Evolutionary conservation across 2,329 filamentous ascomycete genomes (phyloP).

Genomic region (Pezizomycotina sp.): DNA sequence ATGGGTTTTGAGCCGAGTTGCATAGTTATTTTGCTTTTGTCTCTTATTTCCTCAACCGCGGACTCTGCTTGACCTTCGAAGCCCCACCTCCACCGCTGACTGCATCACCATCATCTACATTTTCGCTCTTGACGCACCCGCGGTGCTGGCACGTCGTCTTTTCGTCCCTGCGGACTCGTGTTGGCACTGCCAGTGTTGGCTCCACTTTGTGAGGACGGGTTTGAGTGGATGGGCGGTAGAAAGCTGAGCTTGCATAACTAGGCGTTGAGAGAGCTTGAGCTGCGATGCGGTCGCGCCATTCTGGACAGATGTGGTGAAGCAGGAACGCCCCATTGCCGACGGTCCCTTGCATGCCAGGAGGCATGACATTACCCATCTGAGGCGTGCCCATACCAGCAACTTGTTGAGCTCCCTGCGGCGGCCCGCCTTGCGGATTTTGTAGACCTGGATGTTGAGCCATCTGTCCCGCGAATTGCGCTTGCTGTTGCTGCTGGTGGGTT

Average conservation of each 20-base stretch:
- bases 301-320: constrained; percentile 23
- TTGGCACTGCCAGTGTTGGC: constrained; percentile 35
- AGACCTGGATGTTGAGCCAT: constrained; percentile 25
- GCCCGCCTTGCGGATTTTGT: constrained; percentile 21
- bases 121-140: constrained; percentile 28
- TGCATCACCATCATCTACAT: constrained; percentile 23
- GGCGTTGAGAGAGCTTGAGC: constrained; percentile 45
- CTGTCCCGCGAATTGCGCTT: constrained; percentile 11
- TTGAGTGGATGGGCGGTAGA: no score
- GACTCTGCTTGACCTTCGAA: constrained; percentile 30
- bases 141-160: constrained; percentile 29
- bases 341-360: constrained; percentile 22
- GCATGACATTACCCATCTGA: constrained; percentile 21
- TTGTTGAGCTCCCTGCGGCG: constrained; percentile 21
- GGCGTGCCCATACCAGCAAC: constrained; percentile 23
- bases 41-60: constrained; percentile 29
- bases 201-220: constrained; percentile 25
- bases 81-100: constrained; percentile 26
- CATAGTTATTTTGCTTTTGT: constrained; percentile 28
- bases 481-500: constrained; percentile 28
- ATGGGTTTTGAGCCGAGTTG: no score
- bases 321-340: constrained; percentile 22
- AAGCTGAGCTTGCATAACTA: no score
- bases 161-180: constrained; percentile 39
- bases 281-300: constrained; percentile 28